Conservation (phyloP, 805 yeast species). For the Saccharomycopsis malanga region DNA sequence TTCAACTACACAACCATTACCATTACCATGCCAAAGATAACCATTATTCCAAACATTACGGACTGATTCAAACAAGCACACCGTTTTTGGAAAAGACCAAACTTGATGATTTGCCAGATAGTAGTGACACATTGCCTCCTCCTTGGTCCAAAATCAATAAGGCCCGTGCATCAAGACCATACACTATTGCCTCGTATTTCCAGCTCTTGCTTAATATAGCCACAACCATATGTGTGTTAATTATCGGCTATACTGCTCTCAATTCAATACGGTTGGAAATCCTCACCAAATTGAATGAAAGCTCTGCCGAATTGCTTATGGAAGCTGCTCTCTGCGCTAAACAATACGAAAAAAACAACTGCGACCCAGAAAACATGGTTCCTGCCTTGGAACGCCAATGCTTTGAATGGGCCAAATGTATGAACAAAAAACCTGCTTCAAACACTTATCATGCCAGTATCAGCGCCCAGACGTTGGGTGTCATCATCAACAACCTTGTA, state of each 20-base stretch:
- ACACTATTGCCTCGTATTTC: conserved; percentile 52
- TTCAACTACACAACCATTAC: not conserved
- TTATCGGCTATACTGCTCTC: conserved; percentile 38
- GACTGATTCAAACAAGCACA: too few species aligned
- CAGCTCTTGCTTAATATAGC: conserved; percentile 47
- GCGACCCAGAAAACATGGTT: conserved; percentile 46
- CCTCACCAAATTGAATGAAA: conserved; percentile 41
- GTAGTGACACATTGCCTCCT: conserved; percentile 7
- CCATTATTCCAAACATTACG: not conserved
- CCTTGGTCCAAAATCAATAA: conserved; percentile 16
- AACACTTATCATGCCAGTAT: conserved; percentile 47
- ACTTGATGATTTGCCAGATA: not conserved
- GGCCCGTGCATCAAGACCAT: conserved; percentile 31
- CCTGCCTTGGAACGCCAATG: conserved; percentile 57
- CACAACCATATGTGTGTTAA: conserved; percentile 39
- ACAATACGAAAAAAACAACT: conserved; percentile 47
- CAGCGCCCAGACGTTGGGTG: conserved; percentile 57
- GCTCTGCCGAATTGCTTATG: conserved; percentile 37
- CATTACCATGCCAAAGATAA: not conserved
- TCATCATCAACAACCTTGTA: conserved; percentile 51
- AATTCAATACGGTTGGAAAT: conserved; percentile 50
- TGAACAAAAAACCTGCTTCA: conserved; percentile 46
- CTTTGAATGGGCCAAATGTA: conserved; percentile 57
- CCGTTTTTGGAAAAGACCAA: not conserved
- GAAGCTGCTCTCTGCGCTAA: conserved; percentile 50